Base-by-base conservation (phyloP, 371 early-diverging fungal species). In the Mortierella polycephala region DNA sequence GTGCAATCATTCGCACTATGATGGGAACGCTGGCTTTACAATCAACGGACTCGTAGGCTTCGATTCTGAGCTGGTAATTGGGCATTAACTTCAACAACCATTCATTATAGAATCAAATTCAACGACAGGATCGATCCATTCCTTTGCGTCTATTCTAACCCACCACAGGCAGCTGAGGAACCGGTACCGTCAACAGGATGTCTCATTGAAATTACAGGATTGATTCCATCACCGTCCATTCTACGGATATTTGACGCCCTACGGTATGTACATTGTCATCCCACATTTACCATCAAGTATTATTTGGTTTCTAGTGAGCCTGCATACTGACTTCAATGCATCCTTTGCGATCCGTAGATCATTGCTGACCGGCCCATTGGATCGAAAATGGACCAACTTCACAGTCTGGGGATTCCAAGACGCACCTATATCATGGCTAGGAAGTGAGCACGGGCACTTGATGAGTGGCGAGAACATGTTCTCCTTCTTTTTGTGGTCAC, bases 351-450 rank as follows among this genome's bases (percentile, higher is more conserved):
- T 30, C 30, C 20, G 11, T 5, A 52, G 40, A 52, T 62, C 67
- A 16, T 14, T 64, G 37, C 50, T 61, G 55, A 20, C 21, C 60
- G 14, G 8, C 55, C 39, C 41, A 3, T 21, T 41, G 13, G 18
- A 67, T 14, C 44, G 67, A 18, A 71, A 79, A n/a, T 92, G 92
- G 92, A 83, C 84, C 10, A 80, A 86, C 12, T 44, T 90, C 7
- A 84, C 83, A 20, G 86, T 87, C 0, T 90, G 89, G 87, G 93
- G 93, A 6, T 91, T 87, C 64, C 83, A 84, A 54, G 91, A 92
- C 60, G 84, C 91, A 5, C 91, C 91, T 1, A 83, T 85, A 14
- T 88, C 90, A 21, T 92, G 91, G 91, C 56, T 75, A 2, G 75
- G 75, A 7, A 62, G 70, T 18, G 87, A 90, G 59, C 93, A 91